Evolutionary conservation across 208 protist species (phyloP), one percentile per base, ranked within the genome.

Genomic region (Trypanosoma avium): DNA sequence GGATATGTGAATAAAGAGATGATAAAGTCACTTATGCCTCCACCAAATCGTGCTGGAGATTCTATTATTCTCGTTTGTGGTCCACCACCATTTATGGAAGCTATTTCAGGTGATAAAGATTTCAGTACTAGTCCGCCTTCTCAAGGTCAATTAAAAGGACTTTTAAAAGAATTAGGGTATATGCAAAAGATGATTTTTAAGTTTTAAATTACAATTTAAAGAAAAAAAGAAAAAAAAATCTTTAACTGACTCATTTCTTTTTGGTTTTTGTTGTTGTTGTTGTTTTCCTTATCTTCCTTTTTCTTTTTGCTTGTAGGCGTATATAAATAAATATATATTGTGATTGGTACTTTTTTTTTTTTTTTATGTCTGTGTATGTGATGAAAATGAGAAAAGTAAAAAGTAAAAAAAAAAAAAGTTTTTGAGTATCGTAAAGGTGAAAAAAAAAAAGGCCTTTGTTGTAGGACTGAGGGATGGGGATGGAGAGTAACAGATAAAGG

Each of bases 101-200:
- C 77, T 49, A 77, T 97, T 50, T 94, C 77, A 22, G 92, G 92
- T 13, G 85, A 96, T 49, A 97, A 97, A 67, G 86, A 96, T 65
- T 93, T 87, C 70, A 84, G 68, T 45, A 84, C 65, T 45, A 73
- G 36, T 24, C 88, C 85, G 21, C 83, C 88, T 21, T 77, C 74
- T 35, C 92, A 97, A 66, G 92, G 92, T 13, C 79, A 94, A 61
- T 61, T 97, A 15, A 80, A 77, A 53, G 92, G 92, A 19, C 77
- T 84, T 38, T 64, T 97, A 54, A 96, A 94, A 68, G 84, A 97
- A 43, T 70, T 96, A 21, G 90, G 90, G 29, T 97, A 94, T 65
- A 75, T 84, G 55, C 75, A 81, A 12, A 90, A 90, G 52, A 90
- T 95, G 82, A 81, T 97, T 12, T 97, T 80, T 77, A 97, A 97